These are phyloP conservation scores for Alternaria incomplexa DNA, from an alignment of 2,329 filamentous ascomycete species.

Conservation along the genomic window DNA sequence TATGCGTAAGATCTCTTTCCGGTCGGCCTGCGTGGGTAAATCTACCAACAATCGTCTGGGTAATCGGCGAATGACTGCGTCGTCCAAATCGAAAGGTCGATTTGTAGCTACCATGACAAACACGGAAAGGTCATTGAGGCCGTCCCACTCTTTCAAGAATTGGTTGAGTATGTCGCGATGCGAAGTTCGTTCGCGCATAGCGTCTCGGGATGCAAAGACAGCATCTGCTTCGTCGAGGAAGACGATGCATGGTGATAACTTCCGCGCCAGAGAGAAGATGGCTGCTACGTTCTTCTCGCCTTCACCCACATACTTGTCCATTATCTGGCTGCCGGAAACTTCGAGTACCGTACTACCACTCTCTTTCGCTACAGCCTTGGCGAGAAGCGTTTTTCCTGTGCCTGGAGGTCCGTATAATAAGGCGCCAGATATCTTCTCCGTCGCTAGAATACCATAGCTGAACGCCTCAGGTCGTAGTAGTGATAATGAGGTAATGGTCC, in stretches of 20 bases:
- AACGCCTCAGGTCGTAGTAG: slow-evolving; percentile 92
- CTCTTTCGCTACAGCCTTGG: slow-evolving; percentile 69
- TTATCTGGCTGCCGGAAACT: slow-evolving; percentile 87
- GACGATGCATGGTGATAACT: slow-evolving; percentile 88
- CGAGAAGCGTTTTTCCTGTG: slow-evolving; percentile 69
- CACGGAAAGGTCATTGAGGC: slow-evolving; percentile 79
- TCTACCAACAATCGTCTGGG: slow-evolving; percentile 77
- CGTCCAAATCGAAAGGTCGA: slow-evolving; percentile 91
- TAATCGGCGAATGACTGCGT: slow-evolving; percentile 78
- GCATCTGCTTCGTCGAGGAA: slow-evolving; percentile 98
- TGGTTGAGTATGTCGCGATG: slow-evolving; percentile 95
- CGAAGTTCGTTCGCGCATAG: slow-evolving; percentile 68
- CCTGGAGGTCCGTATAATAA: slow-evolving; percentile 85
- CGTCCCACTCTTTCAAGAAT: slow-evolving; percentile 96
- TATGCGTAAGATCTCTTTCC: slow-evolving; percentile 72
- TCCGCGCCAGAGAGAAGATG: slow-evolving; percentile 88
- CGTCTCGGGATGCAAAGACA: slow-evolving; percentile 79
- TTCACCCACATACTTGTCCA: slow-evolving; percentile 96
- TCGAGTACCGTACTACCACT: slow-evolving; percentile 76
- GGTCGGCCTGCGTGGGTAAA: slow-evolving; percentile 69
- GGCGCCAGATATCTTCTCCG: slow-evolving; percentile 87
- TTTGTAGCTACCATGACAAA: slow-evolving; percentile 99
- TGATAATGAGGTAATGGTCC: slow-evolving; percentile 86
- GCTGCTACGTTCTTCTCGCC: slow-evolving; percentile 93
- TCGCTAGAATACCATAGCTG: slow-evolving; percentile 88